Percentiles rank a stretch among this genome's conserved stretches.
Conservation (phyloP, 257 asterid species). For the Scutellaria minor region DNA sequence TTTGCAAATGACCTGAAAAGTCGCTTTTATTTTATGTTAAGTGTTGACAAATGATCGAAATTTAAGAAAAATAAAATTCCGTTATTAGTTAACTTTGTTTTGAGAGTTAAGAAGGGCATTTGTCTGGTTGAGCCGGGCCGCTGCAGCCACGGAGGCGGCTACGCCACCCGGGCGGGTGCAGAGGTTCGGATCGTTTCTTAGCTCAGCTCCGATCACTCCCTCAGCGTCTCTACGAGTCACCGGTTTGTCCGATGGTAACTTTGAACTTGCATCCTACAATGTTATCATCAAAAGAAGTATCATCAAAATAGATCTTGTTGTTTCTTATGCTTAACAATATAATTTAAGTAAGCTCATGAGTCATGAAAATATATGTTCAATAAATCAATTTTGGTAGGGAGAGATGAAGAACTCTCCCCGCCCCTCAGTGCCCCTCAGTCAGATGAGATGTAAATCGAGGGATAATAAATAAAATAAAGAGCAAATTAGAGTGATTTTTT, state of each 20-base stretch:
- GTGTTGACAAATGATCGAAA: not conserved
- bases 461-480: no score
- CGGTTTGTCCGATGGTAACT: constrained; percentile 82
- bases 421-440: no score
- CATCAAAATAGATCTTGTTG: no score
- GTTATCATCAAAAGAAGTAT: not conserved
- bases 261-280: constrained; percentile 79
- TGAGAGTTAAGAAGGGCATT: constrained; percentile 31
- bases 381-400: no score
- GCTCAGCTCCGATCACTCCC: constrained; percentile 97
- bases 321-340: no score
- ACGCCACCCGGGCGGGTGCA: constrained; percentile 98
- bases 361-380: no score
- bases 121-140: constrained; percentile 87
- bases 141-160: constrained; percentile 91
- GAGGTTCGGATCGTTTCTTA: constrained; percentile 88
- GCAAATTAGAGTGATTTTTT: not conserved
- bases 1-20: not conserved
- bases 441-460: no score
- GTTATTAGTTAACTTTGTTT: constrained; percentile 3
- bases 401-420: no score
- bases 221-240: constrained; percentile 95
- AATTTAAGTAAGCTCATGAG: no score
- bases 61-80: not conserved
- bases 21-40: not conserved